Evolutionary conservation across 2,329 filamentous ascomycete species (phyloP), one percentile per base, ranked within the genome.

Genomic region (Fusarium torulosum): DNA sequence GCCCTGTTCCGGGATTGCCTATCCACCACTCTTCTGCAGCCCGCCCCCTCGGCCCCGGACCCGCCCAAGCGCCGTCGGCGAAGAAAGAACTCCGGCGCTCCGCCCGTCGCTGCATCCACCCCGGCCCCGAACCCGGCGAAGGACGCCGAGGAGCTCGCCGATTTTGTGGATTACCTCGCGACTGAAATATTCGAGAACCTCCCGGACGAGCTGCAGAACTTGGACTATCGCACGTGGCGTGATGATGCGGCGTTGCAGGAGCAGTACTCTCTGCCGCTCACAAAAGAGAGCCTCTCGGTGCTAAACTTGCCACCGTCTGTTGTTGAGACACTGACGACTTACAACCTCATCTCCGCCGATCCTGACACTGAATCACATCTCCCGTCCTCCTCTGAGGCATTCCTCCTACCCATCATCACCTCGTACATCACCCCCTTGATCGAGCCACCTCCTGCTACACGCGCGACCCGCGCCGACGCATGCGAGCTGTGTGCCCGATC

Each of bases 91-190:
- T 56, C 64, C 41, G 42, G 38, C 5, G 53, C 46, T 19, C 59
- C 69, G 31, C 20, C 40, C 33, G 46, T 62, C 41, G 33, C 57
- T 31, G 44, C 60, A 41, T 52, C 57, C 58, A 58, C 60, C 23
- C 62, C 64, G 53, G 56, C 33, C 10, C 54, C 59, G 25, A 59
- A 69, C 25, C 53, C 68, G 55, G 55, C 56, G 56, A 61, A 55
- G 40, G 75, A 87, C 69, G 86, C 86, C 7, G 90, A 91, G 69
- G 92, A 94, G 54, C 79, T 96, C 21, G 86, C 88, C 25, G 93
- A 96, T 2, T 96, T 96, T 78, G 88, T 92, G 53, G 89, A 94
- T 81, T 96, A 94, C 77, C 85, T 96, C 29, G 88, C 92, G 23
- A 79, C 81, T 46, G 86, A 91, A 74, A 87, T 90, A 53, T 96